Conservation (phyloP, 805 yeast genomes). For the Wickerhamiella cacticola region DNA sequence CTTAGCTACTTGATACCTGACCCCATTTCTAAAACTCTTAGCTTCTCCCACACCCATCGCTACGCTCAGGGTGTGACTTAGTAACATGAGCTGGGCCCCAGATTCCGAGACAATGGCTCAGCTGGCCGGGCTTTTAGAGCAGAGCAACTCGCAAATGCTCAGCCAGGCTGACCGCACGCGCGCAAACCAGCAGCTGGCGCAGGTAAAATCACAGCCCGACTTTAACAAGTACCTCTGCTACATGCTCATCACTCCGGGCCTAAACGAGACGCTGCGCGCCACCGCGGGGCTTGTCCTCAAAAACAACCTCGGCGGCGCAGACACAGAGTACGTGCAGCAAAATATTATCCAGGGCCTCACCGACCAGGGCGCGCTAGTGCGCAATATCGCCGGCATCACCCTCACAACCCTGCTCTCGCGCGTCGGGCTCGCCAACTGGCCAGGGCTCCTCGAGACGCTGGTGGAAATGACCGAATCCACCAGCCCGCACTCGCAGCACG, state of each 20-base stretch:
- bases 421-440: constrained; percentile 63
- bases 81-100: constrained; percentile 54
- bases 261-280: constrained; percentile 53
- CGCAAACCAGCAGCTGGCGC: constrained; percentile 63
- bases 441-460: constrained; percentile 55
- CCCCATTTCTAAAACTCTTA: no score
- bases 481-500: constrained; percentile 45
- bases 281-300: constrained; percentile 81
- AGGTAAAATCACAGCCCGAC: constrained; percentile 61
- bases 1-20: neutral
- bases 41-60: no score
- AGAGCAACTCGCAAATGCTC: constrained; percentile 51
- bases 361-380: constrained; percentile 46
- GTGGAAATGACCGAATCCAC: constrained; percentile 45
- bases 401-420: constrained; percentile 67
- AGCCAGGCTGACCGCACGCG: constrained; percentile 38
- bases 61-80: no score
- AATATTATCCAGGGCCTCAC: constrained; percentile 38
- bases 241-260: constrained; percentile 42
- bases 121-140: constrained; percentile 51
- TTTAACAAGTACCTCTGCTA: constrained; percentile 68
- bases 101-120: constrained; percentile 50
- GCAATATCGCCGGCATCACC: constrained; percentile 85
- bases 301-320: constrained; percentile 41
- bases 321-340: constrained; percentile 34